Evolutionary conservation across 1,139 yeast species (phyloP), one percentile per base, ranked within the genome.

Genomic region (Lodderomyces parapsilosis): DNA sequence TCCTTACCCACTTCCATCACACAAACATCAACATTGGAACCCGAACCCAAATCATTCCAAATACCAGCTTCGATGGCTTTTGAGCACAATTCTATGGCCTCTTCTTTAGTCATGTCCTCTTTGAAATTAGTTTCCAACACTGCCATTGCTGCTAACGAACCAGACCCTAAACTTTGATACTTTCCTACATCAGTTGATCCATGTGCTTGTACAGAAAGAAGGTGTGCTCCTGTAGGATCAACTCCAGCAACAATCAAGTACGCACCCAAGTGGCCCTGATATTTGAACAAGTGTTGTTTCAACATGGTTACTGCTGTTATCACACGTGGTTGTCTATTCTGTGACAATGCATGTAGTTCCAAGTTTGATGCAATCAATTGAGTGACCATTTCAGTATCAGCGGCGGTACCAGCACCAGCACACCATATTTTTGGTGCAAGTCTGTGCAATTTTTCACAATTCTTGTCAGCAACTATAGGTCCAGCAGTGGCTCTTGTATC

Each of bases 351-450:
- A 65, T 91, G 99, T 52, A 93, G 72, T 65, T 93, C 99, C 54
- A 93, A 73, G 63, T 91, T 91, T 40, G 96, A 88, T 24, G 91
- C 82, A 56, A 90, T 90, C 60, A 93, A 76, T 65, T 89, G 96
- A 6, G 99, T 93, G 23, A 88, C 96, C 87, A 86, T 86, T 63
- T 93, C 98, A 9, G 97, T 93, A 63, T 93, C 99, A n/a, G 99
- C 99, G 37, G 99, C 99, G 15, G 99, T 93, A 64, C 99, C 99
- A 3, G 99, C 99, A 57, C 99, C 99, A 43, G 97, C 97, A 80
- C 98, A 93, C 99, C 99, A 93, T 59, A 93, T 93, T 60, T 78
- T 80, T 10, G 99, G 97, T 2, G 97, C 80, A 55, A 93, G 79
- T 57, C 96, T 74, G 68, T 93, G 99, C 52, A 93, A 75, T 68